Percentiles rank a stretch among this genome's conserved stretches.
Conservation (phyloP, 2,329 filamentous ascomycete species). For the Beauveria sp. region DNA sequence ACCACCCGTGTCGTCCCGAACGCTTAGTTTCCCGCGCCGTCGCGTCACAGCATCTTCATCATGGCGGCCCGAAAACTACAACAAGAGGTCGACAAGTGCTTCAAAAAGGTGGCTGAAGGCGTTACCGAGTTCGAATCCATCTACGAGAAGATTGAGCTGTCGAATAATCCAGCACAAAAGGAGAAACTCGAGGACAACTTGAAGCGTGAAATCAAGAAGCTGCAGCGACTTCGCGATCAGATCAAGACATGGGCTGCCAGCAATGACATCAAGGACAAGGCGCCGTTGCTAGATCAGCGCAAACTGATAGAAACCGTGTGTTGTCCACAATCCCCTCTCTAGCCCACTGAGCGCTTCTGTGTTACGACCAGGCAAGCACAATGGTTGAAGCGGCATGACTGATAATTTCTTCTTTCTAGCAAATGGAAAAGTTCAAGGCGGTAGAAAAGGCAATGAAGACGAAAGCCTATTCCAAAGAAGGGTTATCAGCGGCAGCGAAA, state of each 20-base stretch:
- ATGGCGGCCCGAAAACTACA: slow-evolving; percentile 97
- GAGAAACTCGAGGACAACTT: slow-evolving; percentile 97
- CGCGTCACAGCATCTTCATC: slow-evolving; percentile 25
- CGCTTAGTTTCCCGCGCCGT: neutral
- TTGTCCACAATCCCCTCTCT: slow-evolving; percentile 17
- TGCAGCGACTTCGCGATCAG: slow-evolving; percentile 92
- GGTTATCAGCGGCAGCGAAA: slow-evolving; percentile 81
- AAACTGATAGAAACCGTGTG: slow-evolving; percentile 95
- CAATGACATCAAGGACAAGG: slow-evolving; percentile 99
- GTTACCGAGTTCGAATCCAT: slow-evolving; percentile 88
- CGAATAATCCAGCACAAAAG: slow-evolving; percentile 88
- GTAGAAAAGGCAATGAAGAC: slow-evolving; percentile 99
- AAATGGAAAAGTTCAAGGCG: slow-evolving; percentile 99
- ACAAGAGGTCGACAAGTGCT: slow-evolving; percentile 98
- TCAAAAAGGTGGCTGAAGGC: slow-evolving; percentile 95
- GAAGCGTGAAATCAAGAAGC: slow-evolving; percentile 99
- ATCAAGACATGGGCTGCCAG: slow-evolving; percentile 99
- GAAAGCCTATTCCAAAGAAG: slow-evolving; percentile 98
- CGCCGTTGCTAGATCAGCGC: slow-evolving; percentile 84
- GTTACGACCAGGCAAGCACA: neutral
- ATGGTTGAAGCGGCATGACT: neutral
- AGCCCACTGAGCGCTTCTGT: neutral
- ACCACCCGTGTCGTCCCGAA: neutral
- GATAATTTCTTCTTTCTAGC: slow-evolving; percentile 41
- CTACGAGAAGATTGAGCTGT: slow-evolving; percentile 95